Evolutionary conservation across 306 rosid species (phyloP), one percentile per base, ranked within the genome.

Genomic region (Cicer yamashitae): DNA sequence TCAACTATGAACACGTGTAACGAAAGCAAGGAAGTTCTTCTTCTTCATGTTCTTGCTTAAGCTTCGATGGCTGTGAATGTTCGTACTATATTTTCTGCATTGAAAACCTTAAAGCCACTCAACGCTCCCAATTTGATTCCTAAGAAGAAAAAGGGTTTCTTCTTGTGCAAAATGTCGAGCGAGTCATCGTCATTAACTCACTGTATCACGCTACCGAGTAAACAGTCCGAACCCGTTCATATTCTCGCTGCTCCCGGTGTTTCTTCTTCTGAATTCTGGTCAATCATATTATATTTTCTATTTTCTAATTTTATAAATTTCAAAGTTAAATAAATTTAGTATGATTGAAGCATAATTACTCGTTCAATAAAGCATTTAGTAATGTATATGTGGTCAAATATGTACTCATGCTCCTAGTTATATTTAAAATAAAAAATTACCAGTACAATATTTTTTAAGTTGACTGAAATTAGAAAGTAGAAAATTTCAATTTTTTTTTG

Each of bases 191-290:
- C 81, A 1, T 68, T 79, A 40, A 75, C 77, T 76, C 96, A 87
- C 85, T 83, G 84, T 13, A 83, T 91, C 85, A 75, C 90, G 7
- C 81, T 90, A 9, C 90, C 88, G 10, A 78, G 51, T 60, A 89
- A 86, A 80, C 86, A 66, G 18, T 82, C 85, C 13, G 76, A 86
- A 48, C 94, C 96, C 45, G 88, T 94, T 73, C 89, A 77, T 52
- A 79, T 94, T 48, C 84, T 90, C 51, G 94, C 98, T 7, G 89
- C 94, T 30, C 90, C 93, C 7, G 86, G 89, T 8, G 50, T 94
- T 80, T 94, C 98, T 66, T 64, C 74, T 73, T 77, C 87, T 9
- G 85, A 94, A n/a, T 94, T 94, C 89, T 80, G 90, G 98, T 81
- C 5, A 51, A 58, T 80, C 78, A 22, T 41, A 5, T 45, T 13